Base-by-base conservation (phyloP, 2,329 filamentous ascomycete genomes). In the Aspergillus caelatus region DNA sequence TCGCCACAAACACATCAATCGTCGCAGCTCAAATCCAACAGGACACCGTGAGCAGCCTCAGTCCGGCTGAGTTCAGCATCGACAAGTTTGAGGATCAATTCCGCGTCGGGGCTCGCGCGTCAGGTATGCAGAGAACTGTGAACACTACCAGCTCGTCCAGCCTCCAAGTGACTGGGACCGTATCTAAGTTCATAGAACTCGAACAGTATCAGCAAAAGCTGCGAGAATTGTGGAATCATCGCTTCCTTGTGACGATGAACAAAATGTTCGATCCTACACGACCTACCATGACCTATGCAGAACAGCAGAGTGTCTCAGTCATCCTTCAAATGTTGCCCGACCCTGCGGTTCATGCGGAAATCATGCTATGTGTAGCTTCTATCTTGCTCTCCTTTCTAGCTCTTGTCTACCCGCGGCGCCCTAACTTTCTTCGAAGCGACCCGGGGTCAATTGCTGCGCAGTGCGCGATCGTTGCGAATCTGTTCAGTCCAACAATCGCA, bases 401-500 rank as follows among this genome's bases (percentile, higher is more conserved):
- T 6, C 58, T 56, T 11, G 26, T 66, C 5, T 71, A 70, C 21
- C 64, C 52, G 4, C 62, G 39, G 0, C 66, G 68, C 5, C 62
- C 58, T 4, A 70, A 62, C n/a, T 65, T 71, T 16, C 62, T 71
- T 10, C 60, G 32, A 10, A 54, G 45, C 16, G 70, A 71, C 26
- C 70, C 68, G 3, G 64, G 68, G 2, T 65, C 70, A 3, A 68
- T 71, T 10, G 65, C 60, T 8, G 68, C 68, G 10, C 68, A 71
- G 48, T 71, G 65, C 34, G 59, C 57, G 0, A 45, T 68, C 6
- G 34, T 71, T 19, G 56, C 65, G 3, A 52, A 66, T 21, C 43
- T 61, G 2, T 64, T 70, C 19, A 46, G 45, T 16, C 53, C 67
- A 1, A 28, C 41, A 9, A 54, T 53, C n/a, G 36, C 34, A 2